Conservation (phyloP, 2,329 filamentous ascomycete species). For the Tolypocladium pustulatum region DNA sequence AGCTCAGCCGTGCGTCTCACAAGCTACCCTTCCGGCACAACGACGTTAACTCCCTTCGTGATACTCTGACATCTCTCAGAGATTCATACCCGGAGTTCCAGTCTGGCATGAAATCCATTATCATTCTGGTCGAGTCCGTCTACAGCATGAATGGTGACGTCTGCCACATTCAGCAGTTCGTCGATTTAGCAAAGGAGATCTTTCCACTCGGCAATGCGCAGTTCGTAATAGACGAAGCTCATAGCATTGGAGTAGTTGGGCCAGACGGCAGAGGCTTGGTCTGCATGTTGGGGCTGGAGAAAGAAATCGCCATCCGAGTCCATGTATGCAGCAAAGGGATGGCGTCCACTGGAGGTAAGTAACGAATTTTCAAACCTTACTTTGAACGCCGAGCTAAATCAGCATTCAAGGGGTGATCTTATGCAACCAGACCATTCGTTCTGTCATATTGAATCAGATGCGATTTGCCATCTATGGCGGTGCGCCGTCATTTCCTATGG, state of each 20-base stretch:
- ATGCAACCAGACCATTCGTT: conserved; percentile 8
- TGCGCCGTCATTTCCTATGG: conserved; percentile 9
- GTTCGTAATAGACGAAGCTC: conserved; percentile 45
- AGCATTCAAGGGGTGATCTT: too few species aligned
- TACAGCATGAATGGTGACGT: conserved; percentile 36
- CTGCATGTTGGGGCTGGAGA: conserved; percentile 33
- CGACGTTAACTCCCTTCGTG: conserved; percentile 24
- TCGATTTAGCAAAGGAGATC: conserved; percentile 19
- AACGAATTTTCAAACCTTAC: too few species aligned
- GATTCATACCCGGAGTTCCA: conserved; percentile 15
- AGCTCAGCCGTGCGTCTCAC: conserved; percentile 35
- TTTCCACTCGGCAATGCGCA: conserved; percentile 25
- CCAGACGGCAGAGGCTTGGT: conserved; percentile 36
- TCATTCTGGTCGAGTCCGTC: conserved; percentile 26
- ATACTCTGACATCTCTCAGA: conserved; percentile 18
- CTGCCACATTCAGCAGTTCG: conserved; percentile 22
- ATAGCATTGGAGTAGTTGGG: conserved; percentile 39
- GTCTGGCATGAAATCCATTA: conserved; percentile 17
- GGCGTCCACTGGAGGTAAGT: conserved; percentile 23
- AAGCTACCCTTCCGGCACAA: conserved; percentile 31
- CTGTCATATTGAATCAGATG: conserved; percentile 10
- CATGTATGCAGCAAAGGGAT: conserved; percentile 43
- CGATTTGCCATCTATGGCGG: conserved; percentile 9
- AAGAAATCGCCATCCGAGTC: conserved; percentile 33
- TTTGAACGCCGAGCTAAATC: too few species aligned